phyloP scores from a whole-genome alignment of 495 filamentous ascomycete genomes.

The Melanomma pulvis-pyrius region DNA sequence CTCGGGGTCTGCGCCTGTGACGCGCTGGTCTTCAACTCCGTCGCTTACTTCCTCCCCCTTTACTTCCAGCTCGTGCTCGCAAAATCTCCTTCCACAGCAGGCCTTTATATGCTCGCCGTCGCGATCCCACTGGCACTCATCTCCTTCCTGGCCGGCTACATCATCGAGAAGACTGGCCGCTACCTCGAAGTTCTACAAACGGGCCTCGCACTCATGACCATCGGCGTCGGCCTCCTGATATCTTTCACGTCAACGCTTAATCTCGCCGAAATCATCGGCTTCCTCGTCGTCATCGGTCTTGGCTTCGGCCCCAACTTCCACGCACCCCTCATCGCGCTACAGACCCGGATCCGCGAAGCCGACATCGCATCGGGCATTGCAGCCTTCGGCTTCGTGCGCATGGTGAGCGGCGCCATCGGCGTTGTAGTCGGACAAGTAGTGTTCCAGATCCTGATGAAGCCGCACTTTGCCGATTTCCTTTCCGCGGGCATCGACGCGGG shows the following conservation, averaged over 20 bases:
- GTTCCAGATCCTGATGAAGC: constrained; percentile 29
- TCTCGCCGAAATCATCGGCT: constrained; percentile 58
- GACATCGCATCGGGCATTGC: constrained; percentile 37
- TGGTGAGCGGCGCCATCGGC: constrained; percentile 35
- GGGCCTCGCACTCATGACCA: constrained; percentile 33
- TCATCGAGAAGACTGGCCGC: constrained; percentile 33
- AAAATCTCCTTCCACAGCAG: constrained; percentile 27
- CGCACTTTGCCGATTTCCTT: constrained; percentile 42
- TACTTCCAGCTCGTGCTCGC: constrained; percentile 39
- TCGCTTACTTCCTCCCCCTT: constrained; percentile 40
- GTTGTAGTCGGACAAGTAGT: constrained; percentile 39
- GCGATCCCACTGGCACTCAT: constrained; percentile 31
- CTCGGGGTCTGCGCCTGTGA: constrained; percentile 35
- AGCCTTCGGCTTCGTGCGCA: constrained; percentile 37
- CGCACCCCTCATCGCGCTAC: constrained; percentile 61
- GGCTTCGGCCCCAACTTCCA: constrained; percentile 63
- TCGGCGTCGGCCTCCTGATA: constrained; percentile 38
- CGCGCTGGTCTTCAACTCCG: constrained; percentile 40
- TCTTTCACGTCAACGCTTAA: constrained; percentile 12
- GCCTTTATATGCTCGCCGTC: constrained; percentile 33
- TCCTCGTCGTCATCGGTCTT: constrained; percentile 56
- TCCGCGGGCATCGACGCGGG: constrained; percentile 11
- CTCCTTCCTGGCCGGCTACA: constrained; percentile 21
- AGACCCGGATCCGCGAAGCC: constrained; percentile 52
- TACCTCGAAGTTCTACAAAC: constrained; percentile 31